Evolutionary conservation across 495 filamentous ascomycete species (phyloP).

Genomic region (Xylaria cubensis): DNA sequence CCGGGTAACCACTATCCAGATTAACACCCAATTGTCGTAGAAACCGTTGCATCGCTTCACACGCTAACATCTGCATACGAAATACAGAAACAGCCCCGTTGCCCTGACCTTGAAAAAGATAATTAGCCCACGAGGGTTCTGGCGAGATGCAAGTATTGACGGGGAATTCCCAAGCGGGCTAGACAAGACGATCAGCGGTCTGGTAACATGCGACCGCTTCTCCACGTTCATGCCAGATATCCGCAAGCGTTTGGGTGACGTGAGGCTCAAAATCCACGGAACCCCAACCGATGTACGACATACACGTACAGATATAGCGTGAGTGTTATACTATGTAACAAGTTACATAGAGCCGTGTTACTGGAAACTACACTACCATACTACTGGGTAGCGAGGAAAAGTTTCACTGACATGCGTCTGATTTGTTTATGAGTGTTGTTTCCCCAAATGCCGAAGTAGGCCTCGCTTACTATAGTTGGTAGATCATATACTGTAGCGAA

Average conservation of each 20-base stretch:
- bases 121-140: constrained; percentile 10
- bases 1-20: background rate
- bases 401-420: background rate
- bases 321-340: background rate
- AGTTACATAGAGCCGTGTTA: no score
- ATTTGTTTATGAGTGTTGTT: constrained; percentile 1
- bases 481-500: constrained; percentile 11
- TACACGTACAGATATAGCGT: constrained; percentile 7
- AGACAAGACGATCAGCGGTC: constrained; percentile 29
- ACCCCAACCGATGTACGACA: constrained; percentile 25
- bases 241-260: constrained; percentile 25
- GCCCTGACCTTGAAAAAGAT: constrained; percentile 6
- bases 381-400: background rate
- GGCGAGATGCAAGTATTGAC: constrained; percentile 16
- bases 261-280: constrained; percentile 28
- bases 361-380: background rate
- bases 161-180: constrained; percentile 26
- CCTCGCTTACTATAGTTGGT: constrained; percentile 22
- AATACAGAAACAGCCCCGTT: background rate
- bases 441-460: constrained; percentile 11
- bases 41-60: constrained; percentile 1
- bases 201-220: constrained; percentile 27
- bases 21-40: background rate
- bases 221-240: constrained; percentile 32
- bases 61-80: background rate